Percentiles rank a stretch among this genome's conserved stretches.
Conservation (phyloP, 768 basidiomycete species). For the Leccinum subtestaceum region DNA sequence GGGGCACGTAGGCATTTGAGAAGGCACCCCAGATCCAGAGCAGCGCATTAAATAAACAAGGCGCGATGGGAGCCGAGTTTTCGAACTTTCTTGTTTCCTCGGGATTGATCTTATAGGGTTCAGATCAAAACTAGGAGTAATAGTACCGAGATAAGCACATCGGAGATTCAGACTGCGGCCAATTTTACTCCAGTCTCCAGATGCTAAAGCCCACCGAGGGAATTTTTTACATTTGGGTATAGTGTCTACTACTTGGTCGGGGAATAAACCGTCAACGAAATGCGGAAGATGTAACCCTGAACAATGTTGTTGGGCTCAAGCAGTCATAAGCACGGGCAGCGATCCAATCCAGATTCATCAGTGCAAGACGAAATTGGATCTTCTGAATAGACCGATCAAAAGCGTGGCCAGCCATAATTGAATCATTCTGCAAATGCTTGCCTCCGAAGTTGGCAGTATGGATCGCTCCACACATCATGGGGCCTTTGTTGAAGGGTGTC, state of each 20-base stretch:
- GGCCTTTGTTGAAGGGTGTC: not conserved
- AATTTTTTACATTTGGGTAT: slow-evolving; percentile 4
- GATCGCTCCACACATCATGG: not conserved
- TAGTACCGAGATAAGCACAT: slow-evolving; percentile 17
- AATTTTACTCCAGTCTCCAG: slow-evolving; percentile 20
- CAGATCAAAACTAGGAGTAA: slow-evolving; percentile 8
- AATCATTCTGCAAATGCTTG: not conserved
- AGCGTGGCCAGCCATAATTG: not conserved
- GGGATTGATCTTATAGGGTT: slow-evolving; percentile 4
- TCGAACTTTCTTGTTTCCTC: slow-evolving; percentile 14
- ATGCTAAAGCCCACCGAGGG: slow-evolving; percentile 5
- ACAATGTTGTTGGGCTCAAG: not conserved
- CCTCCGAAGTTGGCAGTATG: not conserved
- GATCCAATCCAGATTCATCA: slow-evolving; percentile 3
- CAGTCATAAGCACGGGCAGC: slow-evolving; percentile 3
- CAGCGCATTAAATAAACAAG: slow-evolving; percentile 12
- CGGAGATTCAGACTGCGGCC: not conserved
- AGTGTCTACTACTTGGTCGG: not conserved
- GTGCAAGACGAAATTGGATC: slow-evolving; percentile 10
- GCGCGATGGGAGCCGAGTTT: slow-evolving; percentile 11
- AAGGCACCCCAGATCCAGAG: slow-evolving; percentile 32
- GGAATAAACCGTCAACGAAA: too few relatives aligned
- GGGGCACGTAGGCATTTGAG: slow-evolving; percentile 7
- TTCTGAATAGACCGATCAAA: slow-evolving; percentile 1
- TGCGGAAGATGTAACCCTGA: not conserved